A percentile compares a stretch with the other conserved stretches of the same genome.
Conservation (phyloP, 2,329 filamentous ascomycete genomes). For the Penicillium freii region DNA sequence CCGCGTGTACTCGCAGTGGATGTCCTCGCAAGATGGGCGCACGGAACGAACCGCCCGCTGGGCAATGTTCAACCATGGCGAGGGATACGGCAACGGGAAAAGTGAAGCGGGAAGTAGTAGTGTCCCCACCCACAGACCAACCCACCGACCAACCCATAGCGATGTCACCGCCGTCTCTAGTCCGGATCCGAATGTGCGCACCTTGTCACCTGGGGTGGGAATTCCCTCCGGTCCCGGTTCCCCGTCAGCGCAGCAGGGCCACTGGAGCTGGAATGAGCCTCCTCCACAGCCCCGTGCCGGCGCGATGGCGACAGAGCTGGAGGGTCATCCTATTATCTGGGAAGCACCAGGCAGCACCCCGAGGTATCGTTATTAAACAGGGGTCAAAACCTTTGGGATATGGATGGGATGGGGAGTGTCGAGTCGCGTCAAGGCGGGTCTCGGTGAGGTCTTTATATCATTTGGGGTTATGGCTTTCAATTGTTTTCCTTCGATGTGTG, state of each 20-base stretch:
- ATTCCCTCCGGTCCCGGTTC: background rate
- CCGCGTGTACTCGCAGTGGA: slow-evolving; percentile 35
- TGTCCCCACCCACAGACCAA: background rate
- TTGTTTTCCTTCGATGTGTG: background rate
- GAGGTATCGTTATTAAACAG: background rate
- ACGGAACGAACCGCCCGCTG: slow-evolving; percentile 35
- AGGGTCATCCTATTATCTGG: slow-evolving; percentile 10
- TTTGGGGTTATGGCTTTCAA: background rate
- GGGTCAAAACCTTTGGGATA: background rate
- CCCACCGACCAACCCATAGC: background rate
- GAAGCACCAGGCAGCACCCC: slow-evolving; percentile 5
- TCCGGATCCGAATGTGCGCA: slow-evolving; percentile 8
- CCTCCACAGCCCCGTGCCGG: background rate
- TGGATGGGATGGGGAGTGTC: background rate
- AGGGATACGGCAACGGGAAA: slow-evolving; percentile 14
- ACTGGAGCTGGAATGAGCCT: slow-evolving; percentile 21
- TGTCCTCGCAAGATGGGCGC: slow-evolving; percentile 34
- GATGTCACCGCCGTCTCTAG: slow-evolving; percentile 10
- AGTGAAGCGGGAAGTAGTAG: slow-evolving; percentile 17
- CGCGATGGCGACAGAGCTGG: slow-evolving; percentile 17
- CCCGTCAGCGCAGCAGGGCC: slow-evolving; percentile 6
- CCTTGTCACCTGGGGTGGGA: slow-evolving; percentile 6
- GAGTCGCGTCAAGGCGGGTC: background rate
- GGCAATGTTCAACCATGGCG: slow-evolving; percentile 28
- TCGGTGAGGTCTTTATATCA: background rate